Conservation (phyloP, 129 eudicot species). For the Artemisia argyi region DNA sequence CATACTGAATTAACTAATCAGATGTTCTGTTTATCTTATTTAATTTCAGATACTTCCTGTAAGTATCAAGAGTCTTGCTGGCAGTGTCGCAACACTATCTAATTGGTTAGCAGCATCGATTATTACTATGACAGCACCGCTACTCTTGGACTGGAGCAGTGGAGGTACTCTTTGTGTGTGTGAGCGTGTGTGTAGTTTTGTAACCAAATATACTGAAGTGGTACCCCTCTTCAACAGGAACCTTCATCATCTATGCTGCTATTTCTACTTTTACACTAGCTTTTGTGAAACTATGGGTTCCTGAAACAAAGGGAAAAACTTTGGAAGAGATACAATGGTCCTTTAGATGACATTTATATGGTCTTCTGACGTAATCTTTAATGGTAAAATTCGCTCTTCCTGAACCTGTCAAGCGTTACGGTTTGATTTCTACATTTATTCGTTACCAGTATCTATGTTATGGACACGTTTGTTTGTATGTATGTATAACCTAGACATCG, state of each 20-base stretch:
- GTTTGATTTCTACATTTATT: background rate
- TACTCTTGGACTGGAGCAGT: constrained; percentile 71
- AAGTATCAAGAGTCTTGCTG: constrained; percentile 79
- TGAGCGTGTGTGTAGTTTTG: constrained; percentile 14
- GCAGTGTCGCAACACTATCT: constrained; percentile 75
- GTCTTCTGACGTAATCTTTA: constrained; percentile 13
- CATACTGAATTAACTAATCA: background rate
- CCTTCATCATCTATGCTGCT: constrained; percentile 59
- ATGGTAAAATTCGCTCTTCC: constrained; percentile 12
- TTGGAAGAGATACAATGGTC: constrained; percentile 78
- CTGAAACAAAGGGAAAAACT: constrained; percentile 89
- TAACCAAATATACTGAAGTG: constrained; percentile 14
- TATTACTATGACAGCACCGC: constrained; percentile 66
- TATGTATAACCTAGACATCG: background rate
- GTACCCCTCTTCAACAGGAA: constrained; percentile 44
- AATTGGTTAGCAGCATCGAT: constrained; percentile 71
- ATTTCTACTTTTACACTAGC: constrained; percentile 51
- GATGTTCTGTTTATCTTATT: background rate
- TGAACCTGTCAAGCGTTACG: background rate
- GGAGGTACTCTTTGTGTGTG: constrained; percentile 60
- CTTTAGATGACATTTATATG: constrained; percentile 49
- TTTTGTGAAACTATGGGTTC: constrained; percentile 77
- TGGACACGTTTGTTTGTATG: background rate
- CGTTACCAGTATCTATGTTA: background rate
- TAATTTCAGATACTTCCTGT: constrained; percentile 79